Evolutionary conservation across 257 asterid genomes (phyloP), one percentile per base, ranked within the genome.

Genomic region (Nemophila menziesii): DNA sequence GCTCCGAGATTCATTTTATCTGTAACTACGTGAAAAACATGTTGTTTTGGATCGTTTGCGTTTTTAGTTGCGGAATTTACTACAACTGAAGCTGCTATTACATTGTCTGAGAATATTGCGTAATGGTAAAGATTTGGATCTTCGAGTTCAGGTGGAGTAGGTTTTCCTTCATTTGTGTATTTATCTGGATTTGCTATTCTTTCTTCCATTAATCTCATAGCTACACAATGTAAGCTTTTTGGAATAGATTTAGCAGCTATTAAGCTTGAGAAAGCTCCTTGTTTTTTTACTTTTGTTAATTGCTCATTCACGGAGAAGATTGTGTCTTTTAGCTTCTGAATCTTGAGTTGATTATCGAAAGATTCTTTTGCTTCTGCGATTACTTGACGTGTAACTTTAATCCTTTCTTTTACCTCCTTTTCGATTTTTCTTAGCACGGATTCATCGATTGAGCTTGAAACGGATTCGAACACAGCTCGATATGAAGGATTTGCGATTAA

Each of bases 1-100:
- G 72, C 81, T 51, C 72, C 78, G 21, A 66, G 68, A 48, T 74
- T 74, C 70, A 70, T 67, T 56, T 70, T 74, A 57, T 66, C 78
- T 44, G 73, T 66, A 51, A 66, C 75, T 2, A 66, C 78, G 61
- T 74, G 82, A 61, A 74, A 74, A 55, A 74, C 71, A 4, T 69
- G 78, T 66, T 57, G 55, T 58, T 63, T 56, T 29, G 82, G 78
- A 33, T 70, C 70, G 40, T 66, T 70, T 4, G 66, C 43, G 48
- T 74, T 74, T 38, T 63, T 50, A 46, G 64, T 71, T 22, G 75
- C 75, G 14, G 73, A 74, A 48, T 66, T 73, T 56, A 69, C 68
- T 27, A 66, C 82, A 36, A 74, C 78, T 13, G 78, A 74, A 16
- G 75, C 75, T 22, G 75, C 70, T 54, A 74, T 51, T 27, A 60